These are phyloP conservation scores for Candida sithepensis DNA, from an alignment of 805 yeast species.

Conservation along the genomic window DNA sequence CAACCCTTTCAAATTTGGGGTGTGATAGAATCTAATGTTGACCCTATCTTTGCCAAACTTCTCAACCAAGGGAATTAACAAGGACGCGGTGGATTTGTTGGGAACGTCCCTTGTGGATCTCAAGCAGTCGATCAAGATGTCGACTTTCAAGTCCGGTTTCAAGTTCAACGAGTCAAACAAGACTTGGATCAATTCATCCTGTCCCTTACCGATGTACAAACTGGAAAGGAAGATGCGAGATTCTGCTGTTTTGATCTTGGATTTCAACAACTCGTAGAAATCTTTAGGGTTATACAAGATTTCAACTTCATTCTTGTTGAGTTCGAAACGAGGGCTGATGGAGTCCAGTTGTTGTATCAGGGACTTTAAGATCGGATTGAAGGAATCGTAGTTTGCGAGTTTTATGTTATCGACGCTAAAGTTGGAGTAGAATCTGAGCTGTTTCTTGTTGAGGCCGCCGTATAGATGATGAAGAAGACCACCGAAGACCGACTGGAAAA, in stretches of 20 bases:
- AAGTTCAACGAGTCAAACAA: conserved; percentile 54
- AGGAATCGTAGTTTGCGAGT: conserved; percentile 22
- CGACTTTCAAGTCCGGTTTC: conserved; percentile 63
- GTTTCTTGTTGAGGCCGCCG: conserved; percentile 14
- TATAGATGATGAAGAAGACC: conserved; percentile 14
- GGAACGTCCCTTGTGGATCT: conserved; percentile 95
- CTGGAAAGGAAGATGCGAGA: conserved; percentile 76
- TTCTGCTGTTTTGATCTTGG: conserved; percentile 60
- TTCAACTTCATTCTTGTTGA: conserved; percentile 53
- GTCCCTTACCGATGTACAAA: conserved; percentile 79
- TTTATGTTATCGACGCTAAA: conserved; percentile 25
- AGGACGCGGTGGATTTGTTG: conserved; percentile 66
- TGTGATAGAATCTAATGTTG: conserved; percentile 79
- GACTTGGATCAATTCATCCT: conserved; percentile 67
- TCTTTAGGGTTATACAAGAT: conserved; percentile 62
- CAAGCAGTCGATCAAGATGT: conserved; percentile 78
- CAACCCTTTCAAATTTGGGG: conserved; percentile 78
- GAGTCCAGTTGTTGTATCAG: conserved; percentile 49
- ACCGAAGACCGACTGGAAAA: conserved; percentile 13
- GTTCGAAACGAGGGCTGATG: conserved; percentile 64
- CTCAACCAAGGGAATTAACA: conserved; percentile 62
- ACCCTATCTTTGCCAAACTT: conserved; percentile 65
- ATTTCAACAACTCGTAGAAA: conserved; percentile 66
- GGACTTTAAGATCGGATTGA: conserved; percentile 27
- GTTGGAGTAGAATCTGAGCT: conserved; percentile 21